Evolutionary conservation across 1,284 basidiomycete genomes (phyloP), one percentile per base, ranked within the genome.

Genomic region (Exsudoporus floridanus): DNA sequence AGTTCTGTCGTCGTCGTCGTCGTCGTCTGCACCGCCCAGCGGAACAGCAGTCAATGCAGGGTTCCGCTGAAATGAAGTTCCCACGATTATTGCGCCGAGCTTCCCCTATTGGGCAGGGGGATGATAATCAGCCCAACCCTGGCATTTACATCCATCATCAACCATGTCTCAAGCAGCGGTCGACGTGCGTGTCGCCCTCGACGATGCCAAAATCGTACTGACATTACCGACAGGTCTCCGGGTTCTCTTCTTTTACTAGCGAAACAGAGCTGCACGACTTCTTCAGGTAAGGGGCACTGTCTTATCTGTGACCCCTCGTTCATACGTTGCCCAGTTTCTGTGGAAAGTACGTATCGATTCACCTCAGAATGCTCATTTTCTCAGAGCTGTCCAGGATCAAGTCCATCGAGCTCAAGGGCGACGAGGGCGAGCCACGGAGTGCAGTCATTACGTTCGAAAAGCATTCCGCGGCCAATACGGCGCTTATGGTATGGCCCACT

Each of bases 401-500:
- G 21, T 77, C 77, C 21, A 83, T 92, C 64, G 80, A 89, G 23
- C 71, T 76, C 66, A 70, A 79, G 27, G 70, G 66, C 30, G 69
- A 67, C 19, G 62, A 65, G 2, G 61, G 48, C 16, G 58, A 61
- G 25, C 49, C 70, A 47, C 68, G 70, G 33, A 65, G 66, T 3
- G 89, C 90, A 6, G 74, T 73, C 18, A 78, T 93, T 55, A 68
- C 80, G 51, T 93, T 92, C 61, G 86, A 88, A 69, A 91, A 91
- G 70, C 74, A 82, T 14, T 82, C 82, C 13, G 87, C 91, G 2
- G 90, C 86, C 9, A 86, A 85, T 70, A 93, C 91, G 0, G 90
- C 91, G 7, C 69, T 89, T 37, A 89, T 91, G 86, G 84, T 84
- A 55, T 23, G 67, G 42, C 19, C 36, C 7, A 1, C 2, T 12